phyloP scores from a whole-genome alignment of 345 rosid genomes.

The Dipteronia dyeriana region DNA sequence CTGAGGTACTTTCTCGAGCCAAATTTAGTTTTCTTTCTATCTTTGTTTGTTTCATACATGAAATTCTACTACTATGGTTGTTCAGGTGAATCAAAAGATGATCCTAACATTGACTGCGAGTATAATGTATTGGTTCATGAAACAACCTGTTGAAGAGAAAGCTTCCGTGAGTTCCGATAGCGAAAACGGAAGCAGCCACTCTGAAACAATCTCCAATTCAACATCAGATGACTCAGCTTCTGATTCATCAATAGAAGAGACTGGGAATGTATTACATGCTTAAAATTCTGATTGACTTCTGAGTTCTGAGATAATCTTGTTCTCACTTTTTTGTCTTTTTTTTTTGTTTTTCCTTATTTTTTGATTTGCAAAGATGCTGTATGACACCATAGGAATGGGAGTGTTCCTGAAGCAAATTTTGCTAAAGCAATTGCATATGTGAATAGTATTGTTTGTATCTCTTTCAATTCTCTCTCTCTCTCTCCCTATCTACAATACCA shows the following conservation, averaged over 20 bases:
- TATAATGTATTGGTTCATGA: slow-evolving; percentile 89
- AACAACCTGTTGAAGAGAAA: slow-evolving; percentile 71
- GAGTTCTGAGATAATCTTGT: neutral
- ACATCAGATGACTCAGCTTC: slow-evolving; percentile 85
- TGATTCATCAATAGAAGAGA: slow-evolving; percentile 69
- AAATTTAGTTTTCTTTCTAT: neutral
- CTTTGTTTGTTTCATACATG: no score
- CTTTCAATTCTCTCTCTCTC: neutral
- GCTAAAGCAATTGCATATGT: slow-evolving; percentile 36
- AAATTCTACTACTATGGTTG: neutral
- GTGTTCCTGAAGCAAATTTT: slow-evolving; percentile 34
- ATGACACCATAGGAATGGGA: slow-evolving; percentile 25
- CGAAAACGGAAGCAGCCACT: slow-evolving; percentile 54
- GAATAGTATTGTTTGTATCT: slow-evolving; percentile 20
- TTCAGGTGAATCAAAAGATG: slow-evolving; percentile 98
- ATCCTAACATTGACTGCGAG: slow-evolving; percentile 91
- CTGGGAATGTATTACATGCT: slow-evolving; percentile 28
- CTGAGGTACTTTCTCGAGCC: slow-evolving; percentile 56
- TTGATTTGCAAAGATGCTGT: slow-evolving; percentile 30
- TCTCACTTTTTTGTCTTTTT: neutral
- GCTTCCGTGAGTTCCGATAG: slow-evolving; percentile 64
- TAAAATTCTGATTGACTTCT: neutral
- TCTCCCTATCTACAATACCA: neutral
- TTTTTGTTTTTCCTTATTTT: neutral
- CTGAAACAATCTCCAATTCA: slow-evolving; percentile 61